Conservation (phyloP, 2,329 filamentous ascomycete species). For the Phoma sp. region DNA sequence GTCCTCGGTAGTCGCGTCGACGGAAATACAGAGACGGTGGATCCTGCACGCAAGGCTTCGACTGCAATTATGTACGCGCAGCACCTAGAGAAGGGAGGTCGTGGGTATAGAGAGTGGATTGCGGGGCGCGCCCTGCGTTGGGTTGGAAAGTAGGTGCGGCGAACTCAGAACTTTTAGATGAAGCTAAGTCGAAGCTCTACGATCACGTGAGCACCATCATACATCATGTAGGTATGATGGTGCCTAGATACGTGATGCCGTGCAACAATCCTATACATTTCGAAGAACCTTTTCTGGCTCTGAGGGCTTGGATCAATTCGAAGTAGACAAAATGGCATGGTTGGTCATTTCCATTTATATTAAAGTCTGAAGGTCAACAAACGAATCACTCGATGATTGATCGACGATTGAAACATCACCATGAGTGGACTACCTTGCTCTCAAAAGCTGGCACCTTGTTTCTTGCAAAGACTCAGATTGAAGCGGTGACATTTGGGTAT, state of each 20-base stretch:
- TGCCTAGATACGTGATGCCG: no score
- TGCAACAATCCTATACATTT: no score
- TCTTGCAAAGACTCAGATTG: no score
- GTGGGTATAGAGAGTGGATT: constrained; percentile 23
- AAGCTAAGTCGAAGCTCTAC: constrained; percentile 10
- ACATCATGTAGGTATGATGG: not conserved
- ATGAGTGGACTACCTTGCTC: no score
- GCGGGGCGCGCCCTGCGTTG: constrained; percentile 33
- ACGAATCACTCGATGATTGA: no score
- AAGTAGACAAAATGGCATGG: no score
- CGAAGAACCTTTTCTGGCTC: no score
- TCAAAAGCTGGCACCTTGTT: no score
- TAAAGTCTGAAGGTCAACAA: no score
- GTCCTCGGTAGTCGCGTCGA: constrained; percentile 7
- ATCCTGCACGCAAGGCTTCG: constrained; percentile 7
- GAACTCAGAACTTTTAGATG: constrained; percentile 16
- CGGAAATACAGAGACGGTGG: constrained; percentile 1
- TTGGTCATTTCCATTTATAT: no score
- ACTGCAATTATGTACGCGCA: constrained; percentile 17
- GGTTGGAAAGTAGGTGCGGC: constrained; percentile 23
- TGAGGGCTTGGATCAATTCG: no score
- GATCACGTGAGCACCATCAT: constrained; percentile 6
- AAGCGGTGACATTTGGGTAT: constrained; percentile 8
- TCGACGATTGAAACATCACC: no score
- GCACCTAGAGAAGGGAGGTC: constrained; percentile 13